Evolutionary conservation across 2,329 filamentous ascomycete species (phyloP), one percentile per base, ranked within the genome.

Genomic region (Fusarium nurragi): DNA sequence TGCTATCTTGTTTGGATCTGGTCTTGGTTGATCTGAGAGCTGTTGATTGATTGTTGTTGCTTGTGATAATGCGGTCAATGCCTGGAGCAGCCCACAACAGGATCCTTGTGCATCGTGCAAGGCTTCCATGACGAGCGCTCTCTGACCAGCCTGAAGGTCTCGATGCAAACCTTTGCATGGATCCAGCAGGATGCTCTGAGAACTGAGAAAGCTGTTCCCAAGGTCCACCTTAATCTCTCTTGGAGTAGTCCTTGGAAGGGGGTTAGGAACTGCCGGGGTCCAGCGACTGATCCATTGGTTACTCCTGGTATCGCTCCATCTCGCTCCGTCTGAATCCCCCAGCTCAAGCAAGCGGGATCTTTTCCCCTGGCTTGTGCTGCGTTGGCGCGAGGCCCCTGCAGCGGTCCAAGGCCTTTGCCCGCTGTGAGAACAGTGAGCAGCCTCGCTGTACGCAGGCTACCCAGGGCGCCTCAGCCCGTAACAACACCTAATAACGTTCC

Each of bases 141-240:
- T n/a, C n/a, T 59, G 38, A 39, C 45, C 54, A 30, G 39, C 40
- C 57, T 34, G 16, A 64, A 41, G 58, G 60, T 19, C 36, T 64
- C 36, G 64, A 51, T 43, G 53, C 54, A 64, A 55, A 60, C 48
- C 60, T 34, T 50, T 59, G 26, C 63, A 43, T 40, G 50, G 50
- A 64, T 58, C 53, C 48, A 63, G 44, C n/a, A 53, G 50, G 54
- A 67, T 60, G 52, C 49, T 34, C 54, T 52, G 26, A 30, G 26
- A 30, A 30, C 26, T 13, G 52, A 63, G 55, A 41, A 44, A 40
- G 61, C 48, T 53, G 41, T 38, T 63, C 30, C 30, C 30, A 43
- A 54, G 60, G 43, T 40, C 64, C 64, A 67, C 64, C 47, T 30
- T 60, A 67, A 67, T 67, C 47, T 67, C 64, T 67, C 64, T 62